Evolutionary conservation across 1,284 basidiomycete genomes (phyloP).

Genomic region (Cryptococcus sp.): DNA sequence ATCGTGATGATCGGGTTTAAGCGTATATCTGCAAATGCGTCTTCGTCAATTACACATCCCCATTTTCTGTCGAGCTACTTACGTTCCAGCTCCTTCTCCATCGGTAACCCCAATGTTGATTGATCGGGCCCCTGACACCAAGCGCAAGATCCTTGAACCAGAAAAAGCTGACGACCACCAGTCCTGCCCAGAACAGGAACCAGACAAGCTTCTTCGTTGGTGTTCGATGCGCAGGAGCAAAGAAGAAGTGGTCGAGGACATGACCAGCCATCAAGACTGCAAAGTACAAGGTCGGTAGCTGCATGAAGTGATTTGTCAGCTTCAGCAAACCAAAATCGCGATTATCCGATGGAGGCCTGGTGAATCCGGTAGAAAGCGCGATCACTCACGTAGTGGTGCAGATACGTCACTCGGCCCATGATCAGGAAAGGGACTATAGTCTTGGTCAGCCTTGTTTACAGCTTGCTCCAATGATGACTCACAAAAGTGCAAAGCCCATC

Average conservation of each 20-base stretch:
- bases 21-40: too few species aligned
- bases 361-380: slow-evolving; percentile 54
- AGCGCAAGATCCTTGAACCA: slow-evolving; percentile 90
- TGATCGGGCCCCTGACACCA: slow-evolving; percentile 82
- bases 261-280: slow-evolving; percentile 89
- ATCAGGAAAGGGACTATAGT: slow-evolving; percentile 83
- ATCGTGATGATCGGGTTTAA: too few species aligned
- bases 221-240: slow-evolving; percentile 66
- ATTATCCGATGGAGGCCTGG: neutral
- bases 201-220: slow-evolving; percentile 67
- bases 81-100: slow-evolving; percentile 63
- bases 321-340: neutral
- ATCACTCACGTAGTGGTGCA: slow-evolving; percentile 52
- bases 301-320: neutral
- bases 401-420: slow-evolving; percentile 75
- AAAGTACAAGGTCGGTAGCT: slow-evolving; percentile 95
- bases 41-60: too few species aligned
- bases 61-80: slow-evolving; percentile 15
- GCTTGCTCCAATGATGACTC: slow-evolving; percentile 41
- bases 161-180: slow-evolving; percentile 81
- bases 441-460: slow-evolving; percentile 5
- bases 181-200: slow-evolving; percentile 64
- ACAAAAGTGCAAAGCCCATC: slow-evolving; percentile 92
- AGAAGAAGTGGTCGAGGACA: slow-evolving; percentile 87
- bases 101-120: slow-evolving; percentile 70